phyloP scores from a whole-genome alignment of 139 green algal genomes.

The Nannochloris sp. region DNA sequence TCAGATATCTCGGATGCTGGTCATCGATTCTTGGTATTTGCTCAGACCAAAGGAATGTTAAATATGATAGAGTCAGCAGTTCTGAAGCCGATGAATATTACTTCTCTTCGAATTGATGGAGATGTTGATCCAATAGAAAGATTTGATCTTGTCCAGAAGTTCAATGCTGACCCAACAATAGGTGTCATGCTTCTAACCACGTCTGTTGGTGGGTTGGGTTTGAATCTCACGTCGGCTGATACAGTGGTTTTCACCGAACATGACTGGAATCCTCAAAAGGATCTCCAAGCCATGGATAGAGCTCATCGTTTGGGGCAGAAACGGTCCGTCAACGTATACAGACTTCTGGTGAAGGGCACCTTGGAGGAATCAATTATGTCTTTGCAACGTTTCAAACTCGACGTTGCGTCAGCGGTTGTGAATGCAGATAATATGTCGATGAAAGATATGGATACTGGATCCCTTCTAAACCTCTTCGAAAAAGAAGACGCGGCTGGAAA shows the following conservation, averaged over 20 bases:
- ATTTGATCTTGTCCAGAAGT: slow-evolving; percentile 74
- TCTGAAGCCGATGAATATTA: slow-evolving; percentile 51
- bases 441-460: slow-evolving; percentile 65
- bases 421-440: slow-evolving; percentile 66
- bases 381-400: slow-evolving; percentile 95
- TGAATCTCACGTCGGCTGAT: slow-evolving; percentile 95
- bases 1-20: slow-evolving; percentile 8
- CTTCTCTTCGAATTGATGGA: slow-evolving; percentile 85
- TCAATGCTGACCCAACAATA: slow-evolving; percentile 97
- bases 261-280: slow-evolving; percentile 98
- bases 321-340: slow-evolving; percentile 92
- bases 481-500: slow-evolving; percentile 11
- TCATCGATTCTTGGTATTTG: slow-evolving; percentile 93
- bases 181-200: slow-evolving; percentile 95
- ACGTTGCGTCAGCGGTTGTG: slow-evolving; percentile 66
- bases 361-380: slow-evolving; percentile 75
- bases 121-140: slow-evolving; percentile 57
- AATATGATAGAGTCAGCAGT: slow-evolving; percentile 75
- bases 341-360: slow-evolving; percentile 66
- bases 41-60: slow-evolving; percentile 81
- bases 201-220: slow-evolving; percentile 70
- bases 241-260: slow-evolving; percentile 99
- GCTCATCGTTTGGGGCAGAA: slow-evolving; percentile 93
- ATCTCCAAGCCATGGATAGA: slow-evolving; percentile 97
- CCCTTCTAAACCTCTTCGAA: slow-evolving; percentile 78